Base-by-base conservation (phyloP, 257 asterid species). In the Perilla frutescens region DNA sequence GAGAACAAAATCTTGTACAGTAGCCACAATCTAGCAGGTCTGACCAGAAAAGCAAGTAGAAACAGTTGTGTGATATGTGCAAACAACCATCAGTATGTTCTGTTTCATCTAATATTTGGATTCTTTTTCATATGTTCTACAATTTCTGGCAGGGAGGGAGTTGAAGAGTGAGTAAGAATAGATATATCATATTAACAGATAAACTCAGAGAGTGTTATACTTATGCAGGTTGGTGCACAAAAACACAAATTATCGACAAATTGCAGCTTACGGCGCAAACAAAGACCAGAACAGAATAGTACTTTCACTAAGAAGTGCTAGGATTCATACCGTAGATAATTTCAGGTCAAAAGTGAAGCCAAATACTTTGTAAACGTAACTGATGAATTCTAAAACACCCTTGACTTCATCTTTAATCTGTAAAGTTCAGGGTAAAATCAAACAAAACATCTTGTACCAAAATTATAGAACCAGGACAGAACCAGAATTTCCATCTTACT, bases 371-470 rank as follows among this genome's bases (percentile, higher is more conserved):
- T 95, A 95, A 37, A 83, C 89, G 40, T 84, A 72, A 71, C 92
- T 86, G 74, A 95, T 88, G 82, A 95, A 95, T 40, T 92, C 97
- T 75, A 95, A 76, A 62, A 84, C 99, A 26, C 85, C 89, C 84
- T 86, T 95, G 81, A 95, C 97, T 88, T 95, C 99, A 66, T 92
- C 98, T 86, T 95, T 94, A 65, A 94, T 80, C 99, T 94, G 96
- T 58, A 57, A 41, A 40, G 64, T 55, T 31, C n/a, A 63, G 74
- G 62, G 69, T 50, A 54, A 72, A 29, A 78, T 81, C 71, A 82
- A 66, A 80, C 15, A 26, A 62, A 12, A 32, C 41, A 14, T 7
- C 29, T 65, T 43, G 31, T 11, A 44, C 41, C 31, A 36, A n/a
- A 66, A 65, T 20, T 56, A 70, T 45, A 31, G 32, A 36, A 14